A percentile compares a stretch with the other conserved stretches of the same genome.
These are phyloP conservation scores for Phytophthora lateralis DNA, from an alignment of 352 stramenopile genomes.

Conservation along the genomic window DNA sequence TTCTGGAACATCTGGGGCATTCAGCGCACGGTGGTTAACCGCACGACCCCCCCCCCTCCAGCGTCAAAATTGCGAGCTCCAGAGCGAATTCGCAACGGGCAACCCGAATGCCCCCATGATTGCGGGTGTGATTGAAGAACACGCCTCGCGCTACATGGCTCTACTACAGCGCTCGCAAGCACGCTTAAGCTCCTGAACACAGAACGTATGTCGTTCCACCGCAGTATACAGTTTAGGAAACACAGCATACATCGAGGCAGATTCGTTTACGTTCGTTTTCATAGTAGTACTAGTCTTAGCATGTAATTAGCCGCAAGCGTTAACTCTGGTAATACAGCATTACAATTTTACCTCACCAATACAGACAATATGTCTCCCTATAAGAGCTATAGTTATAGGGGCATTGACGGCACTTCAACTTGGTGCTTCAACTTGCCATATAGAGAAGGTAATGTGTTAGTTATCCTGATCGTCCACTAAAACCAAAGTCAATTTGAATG, in stretches of 20 bases:
- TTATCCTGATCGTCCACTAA: too few species aligned
- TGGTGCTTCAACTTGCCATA: too few species aligned
- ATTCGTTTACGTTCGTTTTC: neutral
- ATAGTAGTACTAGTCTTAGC: too few species aligned
- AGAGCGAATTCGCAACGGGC: constrained; percentile 9
- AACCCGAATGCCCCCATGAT: constrained; percentile 18
- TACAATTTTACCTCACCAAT: too few species aligned
- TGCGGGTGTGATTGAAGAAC: constrained; percentile 16
- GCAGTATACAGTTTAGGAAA: constrained; percentile 7
- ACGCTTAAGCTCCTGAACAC: constrained; percentile 4
- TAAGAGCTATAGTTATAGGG: too few species aligned
- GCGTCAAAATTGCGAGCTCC: constrained; percentile 28
- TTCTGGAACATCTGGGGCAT: constrained; percentile 24
- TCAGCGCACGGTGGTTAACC: constrained; percentile 12
- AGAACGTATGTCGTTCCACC: neutral
- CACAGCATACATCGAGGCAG: neutral
- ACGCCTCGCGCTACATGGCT: constrained; percentile 7
- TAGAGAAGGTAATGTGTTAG: too few species aligned
- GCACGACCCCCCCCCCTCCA: constrained; percentile 33
- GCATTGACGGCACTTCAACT: too few species aligned
- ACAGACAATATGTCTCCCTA: too few species aligned
- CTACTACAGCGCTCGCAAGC: constrained; percentile 8
- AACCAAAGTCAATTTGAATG: too few species aligned
- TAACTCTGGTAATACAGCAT: too few species aligned
- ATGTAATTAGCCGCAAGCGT: too few species aligned